Evolutionary conservation across 2,329 filamentous ascomycete genomes (phyloP).

Genomic region (Sclerotinia trifoliorum): DNA sequence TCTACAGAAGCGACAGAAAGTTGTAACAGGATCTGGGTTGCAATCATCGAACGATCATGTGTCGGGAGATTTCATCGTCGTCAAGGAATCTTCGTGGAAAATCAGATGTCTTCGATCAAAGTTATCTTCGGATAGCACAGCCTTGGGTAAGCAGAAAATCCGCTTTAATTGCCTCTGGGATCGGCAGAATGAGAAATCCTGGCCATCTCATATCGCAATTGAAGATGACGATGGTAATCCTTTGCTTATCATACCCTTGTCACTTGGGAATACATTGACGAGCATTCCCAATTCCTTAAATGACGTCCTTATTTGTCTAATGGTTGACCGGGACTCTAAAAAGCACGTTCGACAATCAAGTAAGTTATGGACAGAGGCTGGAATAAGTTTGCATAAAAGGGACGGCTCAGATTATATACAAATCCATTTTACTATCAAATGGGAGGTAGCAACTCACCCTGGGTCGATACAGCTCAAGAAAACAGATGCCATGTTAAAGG

Average conservation of each 20-base stretch:
- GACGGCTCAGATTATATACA: constrained; percentile 30
- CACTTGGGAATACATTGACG: not conserved
- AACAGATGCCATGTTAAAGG: constrained; percentile 32
- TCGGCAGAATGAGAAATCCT: not conserved
- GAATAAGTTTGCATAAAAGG: constrained; percentile 28
- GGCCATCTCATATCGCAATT: constrained; percentile 31
- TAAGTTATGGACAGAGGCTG: constrained; percentile 37
- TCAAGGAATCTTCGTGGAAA: constrained; percentile 33
- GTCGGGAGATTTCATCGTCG: constrained; percentile 32
- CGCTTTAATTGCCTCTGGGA: constrained; percentile 28
- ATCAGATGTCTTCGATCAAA: constrained; percentile 30
- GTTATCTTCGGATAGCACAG: constrained; percentile 6
- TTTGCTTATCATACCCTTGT: constrained; percentile 29
- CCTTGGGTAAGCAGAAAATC: constrained; percentile 29
- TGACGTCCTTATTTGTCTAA: constrained; percentile 33
- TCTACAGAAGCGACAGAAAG: constrained; percentile 34
- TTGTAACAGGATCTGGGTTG: not conserved
- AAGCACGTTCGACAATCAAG: constrained; percentile 31
- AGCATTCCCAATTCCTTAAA: constrained; percentile 16
- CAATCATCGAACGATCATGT: constrained; percentile 15
- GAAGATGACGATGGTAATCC: constrained; percentile 26
- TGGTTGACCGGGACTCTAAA: constrained; percentile 29
- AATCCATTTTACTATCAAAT: constrained; percentile 36
- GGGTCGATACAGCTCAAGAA: constrained; percentile 27
- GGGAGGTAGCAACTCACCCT: constrained; percentile 36